Percentiles rank a stretch among this genome's conserved stretches.
Evolutionary conservation across 208 protist genomes (phyloP).

Genomic region (Leishmania guyanensis): DNA sequence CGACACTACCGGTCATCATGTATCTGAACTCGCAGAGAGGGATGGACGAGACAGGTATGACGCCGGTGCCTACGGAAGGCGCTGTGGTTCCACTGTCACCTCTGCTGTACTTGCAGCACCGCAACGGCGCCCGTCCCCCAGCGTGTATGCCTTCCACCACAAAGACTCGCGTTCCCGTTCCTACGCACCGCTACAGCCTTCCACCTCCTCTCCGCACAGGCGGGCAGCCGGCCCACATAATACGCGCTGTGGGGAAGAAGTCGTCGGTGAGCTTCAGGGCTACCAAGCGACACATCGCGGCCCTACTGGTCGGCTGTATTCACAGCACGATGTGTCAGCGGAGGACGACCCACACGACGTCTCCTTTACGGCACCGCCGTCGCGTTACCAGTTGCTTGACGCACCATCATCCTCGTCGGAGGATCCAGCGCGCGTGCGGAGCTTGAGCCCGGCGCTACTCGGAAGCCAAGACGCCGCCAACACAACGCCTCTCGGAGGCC

Average conservation of each 20-base stretch:
- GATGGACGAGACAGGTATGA: neutral
- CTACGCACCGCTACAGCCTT: neutral
- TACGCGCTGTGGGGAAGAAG: too few relatives aligned
- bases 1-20: neutral
- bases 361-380: neutral
- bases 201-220: neutral
- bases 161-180: neutral
- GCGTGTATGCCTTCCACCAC: neutral
- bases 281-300: neutral
- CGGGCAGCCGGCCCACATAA: neutral
- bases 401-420: neutral
- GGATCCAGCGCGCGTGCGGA: constrained; percentile 10
- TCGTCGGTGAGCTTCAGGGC: neutral
- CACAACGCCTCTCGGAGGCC: neutral
- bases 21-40: neutral
- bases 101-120: neutral
- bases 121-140: neutral
- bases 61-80: neutral
- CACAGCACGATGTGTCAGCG: neutral
- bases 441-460: constrained; percentile 12
- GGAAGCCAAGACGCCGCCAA: neutral
- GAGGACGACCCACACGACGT: neutral
- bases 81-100: too few relatives aligned
- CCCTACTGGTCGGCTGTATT: neutral
- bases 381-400: neutral